Conservation (phyloP, 2,329 filamentous ascomycete genomes). For the Sporothrix schenckii region DNA sequence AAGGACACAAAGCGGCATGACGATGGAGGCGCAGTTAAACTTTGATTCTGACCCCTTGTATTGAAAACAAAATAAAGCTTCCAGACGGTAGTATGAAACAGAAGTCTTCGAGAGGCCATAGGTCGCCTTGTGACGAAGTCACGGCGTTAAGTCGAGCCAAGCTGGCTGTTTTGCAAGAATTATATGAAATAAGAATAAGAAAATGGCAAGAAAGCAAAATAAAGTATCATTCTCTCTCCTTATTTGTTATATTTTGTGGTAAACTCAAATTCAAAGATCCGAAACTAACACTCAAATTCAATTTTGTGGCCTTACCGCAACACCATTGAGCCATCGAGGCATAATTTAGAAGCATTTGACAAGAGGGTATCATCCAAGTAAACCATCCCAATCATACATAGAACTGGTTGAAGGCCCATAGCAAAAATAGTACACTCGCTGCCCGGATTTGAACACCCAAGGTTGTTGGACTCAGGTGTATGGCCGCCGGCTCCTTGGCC, state of each 20-base stretch:
- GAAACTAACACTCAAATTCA: not conserved
- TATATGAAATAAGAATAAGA: not conserved
- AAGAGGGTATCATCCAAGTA: not conserved
- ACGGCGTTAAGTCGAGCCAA: not conserved
- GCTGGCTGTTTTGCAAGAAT: not conserved
- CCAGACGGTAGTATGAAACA: conserved; percentile 3
- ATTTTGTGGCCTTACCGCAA: not conserved
- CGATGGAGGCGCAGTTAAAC: not conserved
- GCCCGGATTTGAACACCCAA: not conserved
- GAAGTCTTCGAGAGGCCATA: not conserved
- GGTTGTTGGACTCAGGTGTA: not conserved
- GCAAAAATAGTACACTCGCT: not conserved
- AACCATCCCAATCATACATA: conserved; percentile 13
- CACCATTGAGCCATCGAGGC: not conserved
- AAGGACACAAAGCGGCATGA: not conserved
- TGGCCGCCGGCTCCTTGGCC: not conserved
- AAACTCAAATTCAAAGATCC: not conserved
- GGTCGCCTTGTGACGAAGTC: not conserved
- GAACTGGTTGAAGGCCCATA: conserved; percentile 17
- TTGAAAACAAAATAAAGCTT: not conserved
- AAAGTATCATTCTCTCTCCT: too few relatives aligned
- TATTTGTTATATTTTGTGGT: not conserved
- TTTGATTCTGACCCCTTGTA: conserved; percentile 12
- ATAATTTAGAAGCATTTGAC: not conserved
- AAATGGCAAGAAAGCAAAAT: not conserved